Base-by-base conservation (phyloP, 1,284 basidiomycete genomes). In the Trichosporon asahii region DNA sequence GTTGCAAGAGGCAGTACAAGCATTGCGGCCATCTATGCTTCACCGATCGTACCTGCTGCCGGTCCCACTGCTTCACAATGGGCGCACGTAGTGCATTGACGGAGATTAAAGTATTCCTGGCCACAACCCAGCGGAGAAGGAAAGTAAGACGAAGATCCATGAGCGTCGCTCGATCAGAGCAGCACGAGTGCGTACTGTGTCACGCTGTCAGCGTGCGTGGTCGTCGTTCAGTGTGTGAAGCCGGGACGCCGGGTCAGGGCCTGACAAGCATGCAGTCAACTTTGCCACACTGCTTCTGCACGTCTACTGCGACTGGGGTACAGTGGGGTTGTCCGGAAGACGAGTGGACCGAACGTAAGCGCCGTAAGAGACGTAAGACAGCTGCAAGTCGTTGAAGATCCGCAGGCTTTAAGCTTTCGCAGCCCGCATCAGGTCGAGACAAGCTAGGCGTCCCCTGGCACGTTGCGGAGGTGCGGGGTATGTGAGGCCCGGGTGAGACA, bases 391-490 rank as follows among this genome's bases (percentile, higher is more conserved):
- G n/a, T 44, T 44, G 40, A 44, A 25, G 49, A 18, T 23, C 14
- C 46, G 46, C 21, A 53, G 49, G 21, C 49, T 53, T 53, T 53
- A 53, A 53, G 49, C 49, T 53, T 53, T 53, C 49, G 49, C 49
- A 53, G 49, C 49, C 31, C n/a, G 49, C 49, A 18, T 53, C 49
- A 53, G 49, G 49, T 53, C 49, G 49, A 53, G 49, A 53, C 49
- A 53, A 53, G 21, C 8, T 18, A 11, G n/a, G 21, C 21, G n/a
- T 9, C 49, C 49, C 21, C 21, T n/a, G 49, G 3, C 31, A 2
- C 49, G 49, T 14, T 23, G 49, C 12, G 49, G 49, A 49, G 49
- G 18, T 25, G 21, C 49, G 49, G 49, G 49, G 49, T 53, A 53
- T 25, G 49, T 11, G 49, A 53, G 49, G 49, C 21, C 18, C 23